Conservation (phyloP, 305 asterid species). For the Ilex paraguariensis region DNA sequence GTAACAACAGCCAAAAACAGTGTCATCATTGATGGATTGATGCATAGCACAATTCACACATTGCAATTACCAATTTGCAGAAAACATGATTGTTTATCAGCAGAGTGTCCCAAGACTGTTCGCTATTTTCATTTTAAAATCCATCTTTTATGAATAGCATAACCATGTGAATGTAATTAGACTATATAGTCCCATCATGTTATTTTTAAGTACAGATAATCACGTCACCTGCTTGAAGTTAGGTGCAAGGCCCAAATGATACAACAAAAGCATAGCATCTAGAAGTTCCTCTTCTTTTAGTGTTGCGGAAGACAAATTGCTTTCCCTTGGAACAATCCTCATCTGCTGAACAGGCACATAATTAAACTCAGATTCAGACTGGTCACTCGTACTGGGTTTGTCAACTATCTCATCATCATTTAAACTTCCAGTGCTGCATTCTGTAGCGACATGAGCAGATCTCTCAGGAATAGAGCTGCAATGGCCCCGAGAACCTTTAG, state of each 20-base stretch:
- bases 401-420: conserved; percentile 70
- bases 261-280: conserved; percentile 85
- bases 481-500: conserved; percentile 66
- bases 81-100: too few relatives aligned
- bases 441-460: conserved; percentile 73
- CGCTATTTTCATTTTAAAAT: too few relatives aligned
- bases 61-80: too few relatives aligned
- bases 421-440: conserved; percentile 69
- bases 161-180: too few relatives aligned
- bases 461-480: conserved; percentile 75
- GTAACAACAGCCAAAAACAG: too few relatives aligned
- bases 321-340: conserved; percentile 56
- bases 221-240: conserved; percentile 84
- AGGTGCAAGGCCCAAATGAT: conserved; percentile 94
- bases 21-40: too few relatives aligned
- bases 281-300: conserved; percentile 93
- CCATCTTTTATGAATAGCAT: too few relatives aligned
- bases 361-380: conserved; percentile 67
- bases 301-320: conserved; percentile 54
- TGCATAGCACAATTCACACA: too few relatives aligned
- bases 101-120: too few relatives aligned
- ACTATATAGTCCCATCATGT: background rate
- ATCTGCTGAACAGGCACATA: conserved; percentile 71
- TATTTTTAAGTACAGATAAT: conserved; percentile 5
- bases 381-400: conserved; percentile 90